A percentile compares a stretch with the other conserved stretches of the same genome.
phyloP scores from a whole-genome alignment of 2,329 filamentous ascomycete genomes.

The Colletotrichum shisoi region DNA sequence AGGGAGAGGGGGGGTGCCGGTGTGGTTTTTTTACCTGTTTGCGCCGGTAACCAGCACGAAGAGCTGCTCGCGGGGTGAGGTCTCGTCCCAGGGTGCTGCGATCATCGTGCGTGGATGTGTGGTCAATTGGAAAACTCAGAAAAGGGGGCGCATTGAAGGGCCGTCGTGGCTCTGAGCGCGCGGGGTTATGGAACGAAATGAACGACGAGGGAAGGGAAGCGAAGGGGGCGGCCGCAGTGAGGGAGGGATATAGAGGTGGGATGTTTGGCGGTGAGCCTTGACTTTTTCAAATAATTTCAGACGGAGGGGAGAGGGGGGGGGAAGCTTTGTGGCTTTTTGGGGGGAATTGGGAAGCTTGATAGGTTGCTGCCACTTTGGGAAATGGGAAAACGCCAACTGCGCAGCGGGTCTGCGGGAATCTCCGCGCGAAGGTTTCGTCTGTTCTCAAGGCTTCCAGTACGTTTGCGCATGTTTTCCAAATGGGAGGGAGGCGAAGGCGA shows the following conservation, averaged over 20 bases:
- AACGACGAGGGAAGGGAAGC: neutral
- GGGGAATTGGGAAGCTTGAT: conserved; percentile 3
- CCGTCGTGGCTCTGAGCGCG: neutral
- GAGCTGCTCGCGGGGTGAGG: conserved; percentile 54
- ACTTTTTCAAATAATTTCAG: conserved; percentile 30
- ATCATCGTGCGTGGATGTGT: conserved; percentile 20
- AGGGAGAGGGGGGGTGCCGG: neutral
- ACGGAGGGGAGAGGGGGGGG: neutral
- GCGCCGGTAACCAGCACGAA: conserved; percentile 82
- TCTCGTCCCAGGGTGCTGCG: conserved; percentile 49
- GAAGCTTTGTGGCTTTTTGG: too few species aligned
- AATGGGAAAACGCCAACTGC: conserved; percentile 2
- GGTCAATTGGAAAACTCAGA: conserved; percentile 18
- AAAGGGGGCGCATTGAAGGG: neutral
- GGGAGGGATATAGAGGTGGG: neutral
- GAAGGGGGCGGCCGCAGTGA: neutral
- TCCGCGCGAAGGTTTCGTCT: neutral
- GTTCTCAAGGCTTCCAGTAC: neutral
- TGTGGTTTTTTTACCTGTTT: conserved; percentile 72
- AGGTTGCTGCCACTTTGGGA: conserved; percentile 34
- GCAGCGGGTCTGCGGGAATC: conserved; percentile 14
- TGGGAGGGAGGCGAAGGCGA: neutral
- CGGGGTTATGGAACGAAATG: neutral
- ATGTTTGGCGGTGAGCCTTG: conserved; percentile 33
- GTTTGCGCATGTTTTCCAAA: neutral